Percentiles rank a stretch among this genome's conserved stretches.
phyloP scores from a whole-genome alignment of 768 basidiomycete genomes.

The Lepiota venenata region DNA sequence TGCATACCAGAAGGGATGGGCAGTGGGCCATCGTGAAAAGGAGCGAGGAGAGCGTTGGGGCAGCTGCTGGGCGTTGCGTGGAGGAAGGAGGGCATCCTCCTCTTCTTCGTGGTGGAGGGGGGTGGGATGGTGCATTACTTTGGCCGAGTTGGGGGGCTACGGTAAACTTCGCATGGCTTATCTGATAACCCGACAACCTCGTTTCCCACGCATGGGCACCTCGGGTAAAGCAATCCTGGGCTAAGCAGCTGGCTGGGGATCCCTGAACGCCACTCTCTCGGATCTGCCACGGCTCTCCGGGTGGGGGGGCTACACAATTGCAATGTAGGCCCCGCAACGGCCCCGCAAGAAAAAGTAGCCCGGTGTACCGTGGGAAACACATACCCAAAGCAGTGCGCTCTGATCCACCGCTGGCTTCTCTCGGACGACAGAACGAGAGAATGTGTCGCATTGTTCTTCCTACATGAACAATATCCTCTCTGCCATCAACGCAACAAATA shows the following conservation, averaged over 20 bases:
- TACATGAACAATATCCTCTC: conserved; percentile 8
- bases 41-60: neutral
- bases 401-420: conserved; percentile 1
- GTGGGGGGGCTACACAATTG: too few relatives aligned
- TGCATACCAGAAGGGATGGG: conserved; percentile 44
- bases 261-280: too few relatives aligned
- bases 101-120: neutral
- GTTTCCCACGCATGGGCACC: conserved; percentile 3
- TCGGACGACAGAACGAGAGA: neutral
- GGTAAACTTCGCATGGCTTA: conserved; percentile 1
- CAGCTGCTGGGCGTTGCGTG: neutral
- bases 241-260: too few relatives aligned
- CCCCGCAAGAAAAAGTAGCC: too few relatives aligned
- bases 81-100: conserved; percentile 3
- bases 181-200: conserved; percentile 5
- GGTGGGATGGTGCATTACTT: neutral
- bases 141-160: neutral
- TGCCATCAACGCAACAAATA: neutral
- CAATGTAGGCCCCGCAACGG: too few relatives aligned
- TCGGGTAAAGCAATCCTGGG: neutral
- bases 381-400: neutral
- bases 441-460: neutral
- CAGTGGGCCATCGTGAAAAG: conserved; percentile 24
- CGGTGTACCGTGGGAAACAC: conserved; percentile 1
- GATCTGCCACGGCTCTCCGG: too few relatives aligned